Percentiles rank a stretch among this genome's conserved stretches.
phyloP scores from a whole-genome alignment of 1,284 basidiomycete genomes.

The Neonothopanus nambi region DNA sequence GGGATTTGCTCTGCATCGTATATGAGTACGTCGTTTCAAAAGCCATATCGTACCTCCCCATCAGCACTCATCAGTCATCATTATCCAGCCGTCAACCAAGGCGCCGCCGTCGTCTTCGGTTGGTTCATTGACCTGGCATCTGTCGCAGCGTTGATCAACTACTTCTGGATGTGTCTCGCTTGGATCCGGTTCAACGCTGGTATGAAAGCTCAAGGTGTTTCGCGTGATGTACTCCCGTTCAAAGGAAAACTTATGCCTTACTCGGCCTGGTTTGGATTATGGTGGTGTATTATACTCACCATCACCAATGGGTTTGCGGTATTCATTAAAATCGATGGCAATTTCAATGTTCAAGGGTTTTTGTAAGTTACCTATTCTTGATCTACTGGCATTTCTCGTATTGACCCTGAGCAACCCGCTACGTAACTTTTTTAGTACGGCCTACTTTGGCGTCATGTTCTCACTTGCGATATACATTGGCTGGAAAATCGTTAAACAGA shows the following conservation, averaged over 20 bases:
- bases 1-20: slow-evolving; percentile 15
- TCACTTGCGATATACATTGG: slow-evolving; percentile 6
- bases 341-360: slow-evolving; percentile 17
- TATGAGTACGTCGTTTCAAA: slow-evolving; percentile 10
- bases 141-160: slow-evolving; percentile 18
- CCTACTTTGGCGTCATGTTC: slow-evolving; percentile 16
- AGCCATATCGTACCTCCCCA: too few relatives aligned
- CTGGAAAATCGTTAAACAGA: slow-evolving; percentile 16
- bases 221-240: slow-evolving; percentile 15
- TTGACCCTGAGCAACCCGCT: too few relatives aligned
- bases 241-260: slow-evolving; percentile 12
- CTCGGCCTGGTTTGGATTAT: slow-evolving; percentile 14
- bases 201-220: slow-evolving; percentile 16
- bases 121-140: slow-evolving; percentile 19
- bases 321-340: slow-evolving; percentile 17
- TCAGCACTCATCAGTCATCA: too few relatives aligned
- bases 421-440: slow-evolving; percentile 3
- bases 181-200: slow-evolving; percentile 17
- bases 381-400: background rate
- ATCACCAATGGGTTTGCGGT: slow-evolving; percentile 18
- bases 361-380: slow-evolving; percentile 6
- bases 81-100: slow-evolving; percentile 12
- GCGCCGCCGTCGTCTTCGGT: slow-evolving; percentile 17
- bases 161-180: slow-evolving; percentile 18
- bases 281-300: slow-evolving; percentile 14